Evolutionary conservation across 495 filamentous ascomycete genomes (phyloP), one percentile per base, ranked within the genome.

Genomic region (Penicillium daleae): DNA sequence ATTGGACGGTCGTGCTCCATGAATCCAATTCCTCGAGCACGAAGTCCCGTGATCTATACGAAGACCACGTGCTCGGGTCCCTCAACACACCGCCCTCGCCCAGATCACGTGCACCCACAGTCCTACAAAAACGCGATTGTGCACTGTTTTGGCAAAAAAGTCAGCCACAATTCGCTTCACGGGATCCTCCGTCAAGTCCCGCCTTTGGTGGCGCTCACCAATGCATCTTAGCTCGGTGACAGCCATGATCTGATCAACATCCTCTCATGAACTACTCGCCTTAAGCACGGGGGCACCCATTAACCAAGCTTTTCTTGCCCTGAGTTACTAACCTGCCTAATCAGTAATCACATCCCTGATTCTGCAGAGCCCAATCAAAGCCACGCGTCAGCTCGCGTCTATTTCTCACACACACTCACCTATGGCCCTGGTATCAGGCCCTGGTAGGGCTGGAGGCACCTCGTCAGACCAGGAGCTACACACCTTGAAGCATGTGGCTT

Each of bases 401-500:
- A 5, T 35, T n/a, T n/a, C n/a, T n/a, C n/a, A n/a, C 35, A 50
- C 46, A 29, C 46, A 29, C 4, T 52, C 26, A 58, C n/a, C n/a
- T n/a, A 90, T 90, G 87, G 82, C 87, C 10, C 76, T 89, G 57
- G 85, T 84, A 48, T 83, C 86, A 39, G 87, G 85, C 27, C 86
- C 87, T 22, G 86, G 86, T 40, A 78, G 83, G 63, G 86, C 81
- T 49, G 78, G 76, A 50, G 76, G 67, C 54, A 57, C 71, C 75
- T 56, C 79, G 83, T 57, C 86, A 82, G 71, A 71, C 40, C 70
- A 72, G 35, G 80, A 87, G 65, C 79, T 93, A 33, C 68, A 86
- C 82, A 80, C 87, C 48, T 83, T 89, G 39, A 90, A 91, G 61
- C 95, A 99, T 76, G 91, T 98, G 66, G 82, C 88, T 66, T 99